Percentiles rank a stretch among this genome's conserved stretches.
Conservation (phyloP, 108 stramenopile species). For the Nitzschia putrida region DNA sequence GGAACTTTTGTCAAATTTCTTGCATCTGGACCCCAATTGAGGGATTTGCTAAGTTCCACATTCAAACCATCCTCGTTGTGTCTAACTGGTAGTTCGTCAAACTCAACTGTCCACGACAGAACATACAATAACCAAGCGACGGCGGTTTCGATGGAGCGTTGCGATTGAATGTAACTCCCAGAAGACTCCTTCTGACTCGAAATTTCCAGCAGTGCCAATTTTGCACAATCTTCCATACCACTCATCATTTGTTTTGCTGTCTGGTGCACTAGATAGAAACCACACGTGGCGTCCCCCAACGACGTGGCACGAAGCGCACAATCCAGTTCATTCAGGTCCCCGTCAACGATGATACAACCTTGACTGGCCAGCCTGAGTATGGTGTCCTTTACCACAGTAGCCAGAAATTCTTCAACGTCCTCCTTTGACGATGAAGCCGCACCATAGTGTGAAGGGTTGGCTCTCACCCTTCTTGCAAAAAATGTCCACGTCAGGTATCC, state of each 20-base stretch:
- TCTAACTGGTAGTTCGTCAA: slow-evolving; percentile 95
- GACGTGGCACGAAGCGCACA: slow-evolving; percentile 50
- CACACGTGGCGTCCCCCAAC: slow-evolving; percentile 84
- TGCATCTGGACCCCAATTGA: slow-evolving; percentile 84
- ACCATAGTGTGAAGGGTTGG: slow-evolving; percentile 96
- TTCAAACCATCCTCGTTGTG: slow-evolving; percentile 98
- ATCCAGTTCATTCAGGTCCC: slow-evolving; percentile 43
- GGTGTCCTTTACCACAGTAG: slow-evolving; percentile 56
- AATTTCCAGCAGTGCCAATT: slow-evolving; percentile 33
- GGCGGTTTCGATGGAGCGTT: slow-evolving; percentile 45
- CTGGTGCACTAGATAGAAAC: slow-evolving; percentile 90
- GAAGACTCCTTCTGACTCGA: not conserved
- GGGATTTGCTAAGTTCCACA: slow-evolving; percentile 77
- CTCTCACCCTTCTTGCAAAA: slow-evolving; percentile 87
- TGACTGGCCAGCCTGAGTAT: slow-evolving; percentile 68
- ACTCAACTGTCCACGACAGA: slow-evolving; percentile 87
- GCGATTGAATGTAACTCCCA: not conserved
- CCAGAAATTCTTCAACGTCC: slow-evolving; percentile 71
- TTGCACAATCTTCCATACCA: slow-evolving; percentile 48
- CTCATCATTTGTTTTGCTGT: slow-evolving; percentile 80
- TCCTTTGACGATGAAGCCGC: slow-evolving; percentile 56
- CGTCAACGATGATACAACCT: slow-evolving; percentile 72
- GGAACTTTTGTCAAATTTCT: slow-evolving; percentile 33
- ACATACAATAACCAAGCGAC: slow-evolving; percentile 69
- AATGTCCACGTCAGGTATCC: slow-evolving; percentile 98